Conservation (phyloP, 2,329 filamentous ascomycete species). For the Basipetospora chlamydospora region DNA sequence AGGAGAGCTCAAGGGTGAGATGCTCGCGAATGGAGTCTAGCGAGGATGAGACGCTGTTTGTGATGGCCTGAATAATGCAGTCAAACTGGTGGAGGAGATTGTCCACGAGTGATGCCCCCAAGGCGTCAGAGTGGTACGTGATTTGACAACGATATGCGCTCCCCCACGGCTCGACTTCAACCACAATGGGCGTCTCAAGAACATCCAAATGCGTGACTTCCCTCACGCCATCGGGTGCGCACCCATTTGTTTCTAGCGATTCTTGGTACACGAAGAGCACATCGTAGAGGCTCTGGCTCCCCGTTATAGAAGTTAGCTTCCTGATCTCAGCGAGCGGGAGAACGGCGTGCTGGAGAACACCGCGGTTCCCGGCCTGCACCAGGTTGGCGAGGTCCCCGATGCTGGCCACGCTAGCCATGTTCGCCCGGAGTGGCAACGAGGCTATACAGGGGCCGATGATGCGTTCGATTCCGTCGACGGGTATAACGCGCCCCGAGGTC, state of each 20-base stretch:
- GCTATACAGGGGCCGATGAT: conserved; percentile 70
- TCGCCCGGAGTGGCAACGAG: conserved; percentile 57
- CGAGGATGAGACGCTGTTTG: conserved; percentile 12
- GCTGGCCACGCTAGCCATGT: conserved; percentile 34
- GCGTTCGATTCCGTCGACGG: conserved; percentile 53
- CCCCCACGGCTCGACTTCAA: conserved; percentile 57
- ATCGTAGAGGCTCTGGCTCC: conserved; percentile 53
- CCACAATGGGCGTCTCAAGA: conserved; percentile 59
- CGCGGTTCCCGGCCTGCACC: conserved; percentile 51
- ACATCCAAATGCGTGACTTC: conserved; percentile 52
- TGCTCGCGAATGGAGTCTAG: conserved; percentile 1
- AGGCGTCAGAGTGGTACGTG: conserved; percentile 30
- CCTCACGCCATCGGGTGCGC: conserved; percentile 26
- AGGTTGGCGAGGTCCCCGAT: conserved; percentile 46
- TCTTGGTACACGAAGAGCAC: conserved; percentile 77
- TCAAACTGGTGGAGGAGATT: conserved; percentile 49
- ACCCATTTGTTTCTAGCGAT: no score
- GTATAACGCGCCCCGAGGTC: conserved; percentile 66
- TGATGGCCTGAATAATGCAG: conserved; percentile 23
- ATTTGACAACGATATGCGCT: conserved; percentile 26
- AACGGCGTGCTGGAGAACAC: conserved; percentile 46
- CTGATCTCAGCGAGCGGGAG: conserved; percentile 58
- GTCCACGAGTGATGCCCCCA: conserved; percentile 40
- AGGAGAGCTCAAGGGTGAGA: conserved; percentile 23
- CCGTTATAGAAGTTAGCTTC: conserved; percentile 37